phyloP scores from a whole-genome alignment of 192 early-diverging fungal species.

The Phycomyces blakesleeanus region DNA sequence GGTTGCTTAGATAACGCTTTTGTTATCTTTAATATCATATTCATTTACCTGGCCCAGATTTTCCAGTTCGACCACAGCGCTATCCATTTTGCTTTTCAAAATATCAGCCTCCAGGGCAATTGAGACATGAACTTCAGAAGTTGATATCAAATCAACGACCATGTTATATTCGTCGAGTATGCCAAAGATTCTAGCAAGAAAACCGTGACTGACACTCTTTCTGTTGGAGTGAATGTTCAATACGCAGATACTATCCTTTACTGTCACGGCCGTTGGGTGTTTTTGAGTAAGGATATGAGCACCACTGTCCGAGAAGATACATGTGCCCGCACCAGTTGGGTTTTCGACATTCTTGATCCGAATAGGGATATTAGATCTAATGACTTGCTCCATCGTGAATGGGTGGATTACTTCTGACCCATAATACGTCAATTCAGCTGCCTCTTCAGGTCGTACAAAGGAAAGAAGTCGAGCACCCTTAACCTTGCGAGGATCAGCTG shows the following conservation, averaged over 20 bases:
- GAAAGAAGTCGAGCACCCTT: conserved; percentile 69
- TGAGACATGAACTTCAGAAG: conserved; percentile 80
- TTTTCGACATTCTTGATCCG: conserved; percentile 94
- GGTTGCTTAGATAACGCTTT: no score
- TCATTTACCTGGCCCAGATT: conserved; percentile 68
- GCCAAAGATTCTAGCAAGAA: conserved; percentile 85
- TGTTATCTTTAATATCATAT: no score
- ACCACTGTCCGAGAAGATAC: conserved; percentile 71
- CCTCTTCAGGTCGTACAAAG: conserved; percentile 88
- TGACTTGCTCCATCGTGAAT: conserved; percentile 96
- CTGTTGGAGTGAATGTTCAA: conserved; percentile 92
- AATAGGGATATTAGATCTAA: conserved; percentile 86
- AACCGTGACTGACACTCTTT: conserved; percentile 85
- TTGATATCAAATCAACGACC: conserved; percentile 82
- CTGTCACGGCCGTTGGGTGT: conserved; percentile 86
- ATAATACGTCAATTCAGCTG: conserved; percentile 91
- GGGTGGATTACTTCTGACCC: conserved; percentile 87
- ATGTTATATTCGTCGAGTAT: conserved; percentile 77
- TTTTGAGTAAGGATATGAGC: conserved; percentile 36
- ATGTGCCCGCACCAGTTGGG: conserved; percentile 76
- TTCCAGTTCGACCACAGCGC: conserved; percentile 63
- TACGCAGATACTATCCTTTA: conserved; percentile 85
- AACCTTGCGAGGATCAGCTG: conserved; percentile 91
- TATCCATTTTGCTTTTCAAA: conserved; percentile 49
- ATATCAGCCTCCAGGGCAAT: conserved; percentile 59